Percentiles rank a stretch among this genome's conserved stretches.
phyloP scores from a whole-genome alignment of 2,329 filamentous ascomycete species.

The Aureobasidium sp. region DNA sequence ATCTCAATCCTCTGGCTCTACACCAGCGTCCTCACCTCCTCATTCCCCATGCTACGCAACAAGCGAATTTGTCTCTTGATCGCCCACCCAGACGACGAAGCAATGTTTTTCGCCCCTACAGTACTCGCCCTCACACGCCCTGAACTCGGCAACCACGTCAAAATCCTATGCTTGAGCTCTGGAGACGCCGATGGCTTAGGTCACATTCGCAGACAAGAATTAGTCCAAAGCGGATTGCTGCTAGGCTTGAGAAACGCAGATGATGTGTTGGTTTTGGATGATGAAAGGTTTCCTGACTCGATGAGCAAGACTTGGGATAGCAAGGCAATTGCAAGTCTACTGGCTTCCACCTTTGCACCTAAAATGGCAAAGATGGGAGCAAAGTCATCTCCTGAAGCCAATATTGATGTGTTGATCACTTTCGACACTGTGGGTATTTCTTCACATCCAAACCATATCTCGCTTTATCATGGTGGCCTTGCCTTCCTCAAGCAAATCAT shows the following conservation, averaged over 20 bases:
- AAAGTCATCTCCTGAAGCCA: constrained; percentile 40
- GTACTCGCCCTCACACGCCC: constrained; percentile 76
- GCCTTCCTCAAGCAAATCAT: constrained; percentile 61
- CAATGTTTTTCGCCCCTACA: constrained; percentile 97
- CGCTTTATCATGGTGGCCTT: constrained; percentile 73
- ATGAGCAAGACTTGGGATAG: constrained; percentile 75
- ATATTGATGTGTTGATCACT: constrained; percentile 77
- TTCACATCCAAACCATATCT: constrained; percentile 86
- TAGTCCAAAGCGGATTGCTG: constrained; percentile 67
- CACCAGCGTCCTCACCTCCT: constrained; percentile 34
- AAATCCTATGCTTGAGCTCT: constrained; percentile 86
- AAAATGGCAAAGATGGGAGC: constrained; percentile 39
- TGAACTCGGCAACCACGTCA: constrained; percentile 77
- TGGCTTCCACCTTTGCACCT: constrained; percentile 67
- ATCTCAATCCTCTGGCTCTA: constrained; percentile 39
- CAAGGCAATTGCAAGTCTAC: constrained; percentile 58
- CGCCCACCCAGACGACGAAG: constrained; percentile 95
- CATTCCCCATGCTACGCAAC: constrained; percentile 61
- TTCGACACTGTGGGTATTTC: constrained; percentile 82
- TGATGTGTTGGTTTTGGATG: constrained; percentile 80
- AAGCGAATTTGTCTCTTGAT: constrained; percentile 90
- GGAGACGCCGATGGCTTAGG: constrained; percentile 88
- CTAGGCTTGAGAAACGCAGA: constrained; percentile 69
- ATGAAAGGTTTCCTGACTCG: constrained; percentile 76
- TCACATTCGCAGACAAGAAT: constrained; percentile 70